Percentiles rank a stretch among this genome's conserved stretches.
These are phyloP conservation scores for Sphagnum tenellum DNA, from an alignment of 225 moss, liverwort and hornwort species.

Conservation along the genomic window DNA sequence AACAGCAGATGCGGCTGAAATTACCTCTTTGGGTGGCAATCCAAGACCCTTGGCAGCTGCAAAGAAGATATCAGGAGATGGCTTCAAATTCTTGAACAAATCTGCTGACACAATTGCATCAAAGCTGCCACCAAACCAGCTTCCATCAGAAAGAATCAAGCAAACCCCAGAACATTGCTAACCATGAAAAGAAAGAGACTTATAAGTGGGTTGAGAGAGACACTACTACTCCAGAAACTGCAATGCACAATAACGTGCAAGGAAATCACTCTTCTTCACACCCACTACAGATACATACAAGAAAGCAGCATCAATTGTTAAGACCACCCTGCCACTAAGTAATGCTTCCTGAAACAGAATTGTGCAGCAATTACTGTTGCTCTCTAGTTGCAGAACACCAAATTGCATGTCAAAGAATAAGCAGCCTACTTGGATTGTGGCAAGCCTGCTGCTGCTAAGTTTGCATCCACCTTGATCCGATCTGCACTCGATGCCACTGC, in stretches of 20 bases:
- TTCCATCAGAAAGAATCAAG: conserved; percentile 1
- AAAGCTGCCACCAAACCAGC: conserved; percentile 43
- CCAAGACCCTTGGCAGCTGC: conserved; percentile 71
- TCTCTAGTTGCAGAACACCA: no score
- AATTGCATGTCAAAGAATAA: no score
- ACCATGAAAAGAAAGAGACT: no score
- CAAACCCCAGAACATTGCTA: no score
- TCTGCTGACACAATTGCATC: conserved; percentile 94
- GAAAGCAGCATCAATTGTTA: no score
- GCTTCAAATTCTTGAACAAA: conserved; percentile 81
- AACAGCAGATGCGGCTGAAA: background rate
- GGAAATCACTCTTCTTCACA: no score
- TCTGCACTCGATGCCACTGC: conserved; percentile 98
- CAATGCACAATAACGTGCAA: no score
- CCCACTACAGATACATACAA: no score
- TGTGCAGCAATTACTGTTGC: background rate
- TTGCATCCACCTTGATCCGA: conserved; percentile 91
- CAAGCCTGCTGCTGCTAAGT: conserved; percentile 85
- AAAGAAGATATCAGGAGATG: conserved; percentile 85
- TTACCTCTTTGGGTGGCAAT: conserved; percentile 65
- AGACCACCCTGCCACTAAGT: no score
- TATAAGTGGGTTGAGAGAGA: no score
- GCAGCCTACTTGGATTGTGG: conserved; percentile 52
- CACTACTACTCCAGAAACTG: no score
- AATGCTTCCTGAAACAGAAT: background rate